Evolutionary conservation across 1,139 yeast genomes (phyloP), one percentile per base, ranked within the genome.

Genomic region (Debaryomyces singareniensis): DNA sequence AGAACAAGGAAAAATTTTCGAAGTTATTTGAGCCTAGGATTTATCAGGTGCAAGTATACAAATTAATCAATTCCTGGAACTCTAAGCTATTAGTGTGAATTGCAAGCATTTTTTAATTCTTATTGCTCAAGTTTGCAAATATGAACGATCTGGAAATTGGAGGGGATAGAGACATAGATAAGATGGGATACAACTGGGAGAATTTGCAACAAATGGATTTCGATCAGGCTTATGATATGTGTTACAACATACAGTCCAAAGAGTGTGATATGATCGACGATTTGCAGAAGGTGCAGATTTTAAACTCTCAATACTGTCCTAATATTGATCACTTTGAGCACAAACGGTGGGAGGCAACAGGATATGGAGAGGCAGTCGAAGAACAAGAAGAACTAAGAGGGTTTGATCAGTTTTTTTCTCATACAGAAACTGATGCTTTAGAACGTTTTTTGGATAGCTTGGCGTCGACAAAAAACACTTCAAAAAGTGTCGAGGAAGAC

Each of bases 151-250:
- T n/a, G n/a, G n/a, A n/a, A n/a, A n/a, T n/a, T n/a, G n/a, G n/a
- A n/a, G 18, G 22, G 12, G 24, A 27, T 20, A 27, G 21, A 24
- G 25, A 28, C 22, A 23, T 24, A n/a, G 25, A 22, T 16, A 21
- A 29, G 13, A 24, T 29, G 31, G 24, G 27, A 12, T 29, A 16
- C n/a, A 25, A 29, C n/a, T 23, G 24, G 16, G 14, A 23, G 24
- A 23, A 25, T 10, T 25, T 29, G 16, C 20, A 20, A 12, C 71
- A 65, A 45, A 66, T 67, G 71, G 67, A 66, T 36, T 66, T 67
- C 33, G 72, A 67, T 48, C 70, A 64, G 45, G 71, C 71, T 15
- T 67, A 62, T 40, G 43, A 51, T 22, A 60, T 63, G 63, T 67
- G 64, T 43, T 49, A 56, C 26, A 53, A 51, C 27, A 45, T 65